These are phyloP conservation scores for Jacaranda mimosifolia DNA, from an alignment of 257 asterid species.

Conservation along the genomic window DNA sequence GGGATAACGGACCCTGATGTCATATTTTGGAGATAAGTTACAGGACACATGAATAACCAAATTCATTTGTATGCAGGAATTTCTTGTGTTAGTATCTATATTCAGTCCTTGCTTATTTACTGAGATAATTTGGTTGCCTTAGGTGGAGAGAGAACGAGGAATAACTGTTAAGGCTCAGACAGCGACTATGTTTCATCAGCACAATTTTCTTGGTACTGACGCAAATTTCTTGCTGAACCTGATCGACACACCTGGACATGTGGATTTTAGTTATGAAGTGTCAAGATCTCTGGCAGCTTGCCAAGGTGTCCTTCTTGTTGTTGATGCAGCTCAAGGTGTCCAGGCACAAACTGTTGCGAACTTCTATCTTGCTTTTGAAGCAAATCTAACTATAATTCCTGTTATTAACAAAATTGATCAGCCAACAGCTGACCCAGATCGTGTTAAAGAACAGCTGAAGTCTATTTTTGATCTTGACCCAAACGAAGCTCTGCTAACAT, in stretches of 20 bases:
- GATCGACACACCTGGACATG: slow-evolving; percentile 98
- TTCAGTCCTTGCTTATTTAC: slow-evolving; percentile 22
- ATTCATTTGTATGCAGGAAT: slow-evolving; percentile 11
- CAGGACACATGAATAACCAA: not conserved
- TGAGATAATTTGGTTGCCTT: slow-evolving; percentile 38
- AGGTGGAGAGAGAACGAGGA: slow-evolving; percentile 99
- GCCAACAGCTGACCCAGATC: slow-evolving; percentile 97
- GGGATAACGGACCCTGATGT: slow-evolving; percentile 16
- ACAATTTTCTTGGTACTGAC: slow-evolving; percentile 65
- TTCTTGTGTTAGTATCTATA: not conserved
- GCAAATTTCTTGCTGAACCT: slow-evolving; percentile 76
- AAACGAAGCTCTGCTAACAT: slow-evolving; percentile 76
- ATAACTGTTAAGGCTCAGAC: slow-evolving; percentile 99
- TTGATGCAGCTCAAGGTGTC: slow-evolving; percentile 98
- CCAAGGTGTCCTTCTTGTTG: slow-evolving; percentile 96
- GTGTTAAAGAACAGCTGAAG: slow-evolving; percentile 90
- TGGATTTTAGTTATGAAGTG: slow-evolving; percentile 96
- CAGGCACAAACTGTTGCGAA: slow-evolving; percentile 99
- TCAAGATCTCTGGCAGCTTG: slow-evolving; percentile 99
- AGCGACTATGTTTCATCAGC: slow-evolving; percentile 93
- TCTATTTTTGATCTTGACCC: slow-evolving; percentile 97
- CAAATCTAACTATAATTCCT: slow-evolving; percentile 82
- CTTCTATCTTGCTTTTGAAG: slow-evolving; percentile 94
- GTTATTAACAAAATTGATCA: slow-evolving; percentile 97
- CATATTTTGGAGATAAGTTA: not conserved